A percentile compares a stretch with the other conserved stretches of the same genome.
Evolutionary conservation across 2,329 filamentous ascomycete species (phyloP).

Genomic region (Alternaria alternata): DNA sequence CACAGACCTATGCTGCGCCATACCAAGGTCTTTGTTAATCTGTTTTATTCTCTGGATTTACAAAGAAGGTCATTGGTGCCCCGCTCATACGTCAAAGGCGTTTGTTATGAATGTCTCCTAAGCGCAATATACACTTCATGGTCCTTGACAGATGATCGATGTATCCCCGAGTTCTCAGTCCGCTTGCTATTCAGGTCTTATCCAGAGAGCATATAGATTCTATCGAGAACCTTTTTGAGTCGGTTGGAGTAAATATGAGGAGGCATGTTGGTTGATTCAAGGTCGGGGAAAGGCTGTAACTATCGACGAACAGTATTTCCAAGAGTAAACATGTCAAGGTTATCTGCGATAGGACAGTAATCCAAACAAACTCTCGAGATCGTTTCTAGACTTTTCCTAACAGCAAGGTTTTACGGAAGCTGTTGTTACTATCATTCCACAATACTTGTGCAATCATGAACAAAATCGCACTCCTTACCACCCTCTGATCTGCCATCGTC

Average conservation of each 20-base stretch:
- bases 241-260: neutral
- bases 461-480: too few relatives aligned
- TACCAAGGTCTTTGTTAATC: neutral
- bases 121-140: neutral
- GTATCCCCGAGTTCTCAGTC: neutral
- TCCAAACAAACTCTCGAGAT: neutral
- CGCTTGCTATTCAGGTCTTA: neutral
- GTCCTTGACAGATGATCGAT: neutral
- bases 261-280: neutral
- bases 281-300: neutral
- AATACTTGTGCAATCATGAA: too few relatives aligned
- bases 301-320: too few relatives aligned
- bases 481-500: neutral
- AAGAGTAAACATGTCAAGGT: too few relatives aligned
- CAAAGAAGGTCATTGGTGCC: neutral
- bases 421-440: too few relatives aligned
- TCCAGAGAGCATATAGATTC: neutral
- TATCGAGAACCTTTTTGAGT: neutral
- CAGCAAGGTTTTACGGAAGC: too few relatives aligned
- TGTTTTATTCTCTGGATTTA: neutral
- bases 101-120: neutral
- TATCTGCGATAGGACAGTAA: neutral
- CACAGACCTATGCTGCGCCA: neutral
- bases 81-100: neutral
- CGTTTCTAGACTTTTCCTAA: too few relatives aligned